Base-by-base conservation (phyloP, 2,329 filamentous ascomycete genomes). In the Chaetothyriales sp. region DNA sequence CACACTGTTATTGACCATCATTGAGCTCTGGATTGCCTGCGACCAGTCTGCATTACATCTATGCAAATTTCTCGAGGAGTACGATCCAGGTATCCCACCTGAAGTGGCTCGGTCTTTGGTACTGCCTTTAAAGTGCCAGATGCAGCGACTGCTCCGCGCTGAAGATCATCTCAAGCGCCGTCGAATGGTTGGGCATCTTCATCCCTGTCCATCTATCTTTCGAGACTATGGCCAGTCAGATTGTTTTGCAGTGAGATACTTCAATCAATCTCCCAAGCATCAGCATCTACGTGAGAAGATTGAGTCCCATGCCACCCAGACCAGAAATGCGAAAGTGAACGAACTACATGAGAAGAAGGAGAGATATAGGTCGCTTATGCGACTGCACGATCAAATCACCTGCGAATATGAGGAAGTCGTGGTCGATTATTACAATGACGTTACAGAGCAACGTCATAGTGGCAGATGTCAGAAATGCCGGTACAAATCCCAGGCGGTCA, bases 21-120 rank as follows among this genome's bases (percentile, higher is more conserved):
- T 80, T 2, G 77, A 82, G 50, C 61, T 83, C 0, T 84, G 80
- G 81, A 15, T 52, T 9, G 50, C 50, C 46, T 44, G 46, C 46
- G 51, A 53, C 22, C 37, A 37, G 25, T 53, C 51, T 37, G 44
- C 51, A 0, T 1, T 53, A 18, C 18, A 47, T 20, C 19, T 44
- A 18, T 53, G 44, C 37, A 9, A 43, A n/a, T 20, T 53, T 29
- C 48, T 53, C 10, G 15, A 20, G 44, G 51, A 51, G 20, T 53
- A 53, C 28, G 44, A 53, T 33, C 47, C 44, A 5, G 48, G 51
- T 19, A 13, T 53, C 13, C 51, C 48, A 5, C 44, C 43, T 2
- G 33, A 40, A 43, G n/a, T 58, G 0, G 59, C 60, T 43, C 43
- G 58, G 13, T 54, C 56, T 0, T 54, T 65, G 10, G 7, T 65